Evolutionary conservation across 306 rosid genomes (phyloP).

Genomic region (Hippophae gyantsensis): DNA sequence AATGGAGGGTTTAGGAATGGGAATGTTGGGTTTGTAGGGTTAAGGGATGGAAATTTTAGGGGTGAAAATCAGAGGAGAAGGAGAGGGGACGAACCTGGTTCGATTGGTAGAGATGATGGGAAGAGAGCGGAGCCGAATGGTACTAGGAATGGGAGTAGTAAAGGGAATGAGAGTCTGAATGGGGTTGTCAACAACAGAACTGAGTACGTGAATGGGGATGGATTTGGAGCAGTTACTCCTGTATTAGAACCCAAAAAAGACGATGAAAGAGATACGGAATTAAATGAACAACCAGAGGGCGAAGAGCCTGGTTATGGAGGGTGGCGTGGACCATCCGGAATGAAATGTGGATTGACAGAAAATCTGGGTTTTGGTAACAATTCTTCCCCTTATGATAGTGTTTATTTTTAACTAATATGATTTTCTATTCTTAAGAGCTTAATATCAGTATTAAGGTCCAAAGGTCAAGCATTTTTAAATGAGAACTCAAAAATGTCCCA

Average conservation of each 20-base stretch:
- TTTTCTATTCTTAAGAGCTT: no score
- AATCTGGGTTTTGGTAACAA: conserved; percentile 67
- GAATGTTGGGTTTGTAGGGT: conserved; percentile 26
- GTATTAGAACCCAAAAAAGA: conserved; percentile 34
- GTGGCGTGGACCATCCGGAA: conserved; percentile 33
- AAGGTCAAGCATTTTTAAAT: no score
- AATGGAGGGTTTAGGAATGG: conserved; percentile 32
- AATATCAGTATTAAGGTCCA: no score
- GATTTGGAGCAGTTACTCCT: conserved; percentile 37
- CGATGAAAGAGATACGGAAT: conserved; percentile 31
- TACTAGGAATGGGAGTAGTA: conserved; percentile 17
- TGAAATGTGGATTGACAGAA: conserved; percentile 63
- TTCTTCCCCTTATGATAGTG: neutral
- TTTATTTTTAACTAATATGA: neutral
- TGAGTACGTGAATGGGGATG: conserved; percentile 24
- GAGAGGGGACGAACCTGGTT: conserved; percentile 27
- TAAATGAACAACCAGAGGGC: conserved; percentile 24
- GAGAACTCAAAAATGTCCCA: no score
- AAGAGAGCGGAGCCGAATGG: conserved; percentile 33
- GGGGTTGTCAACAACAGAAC: neutral
- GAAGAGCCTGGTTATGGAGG: conserved; percentile 39
- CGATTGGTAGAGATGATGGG: conserved; percentile 28
- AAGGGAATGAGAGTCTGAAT: conserved; percentile 16
- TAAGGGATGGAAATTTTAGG: conserved; percentile 24
- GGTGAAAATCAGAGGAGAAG: conserved; percentile 31